phyloP scores from a whole-genome alignment of 345 rosid genomes.

The Salix brachista region DNA sequence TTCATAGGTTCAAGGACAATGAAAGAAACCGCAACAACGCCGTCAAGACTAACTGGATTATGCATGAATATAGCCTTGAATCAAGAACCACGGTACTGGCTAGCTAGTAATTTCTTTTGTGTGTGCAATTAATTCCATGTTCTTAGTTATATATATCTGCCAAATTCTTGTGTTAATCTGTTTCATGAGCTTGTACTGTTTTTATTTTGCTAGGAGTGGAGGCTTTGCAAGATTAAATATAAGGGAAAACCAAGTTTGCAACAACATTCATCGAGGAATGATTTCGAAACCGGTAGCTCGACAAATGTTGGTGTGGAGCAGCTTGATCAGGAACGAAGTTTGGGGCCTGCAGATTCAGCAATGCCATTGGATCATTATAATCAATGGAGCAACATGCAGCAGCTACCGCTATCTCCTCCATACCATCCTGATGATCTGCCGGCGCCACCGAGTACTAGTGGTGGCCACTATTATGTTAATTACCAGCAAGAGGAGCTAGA shows the following conservation, averaged over 20 bases:
- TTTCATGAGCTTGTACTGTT: neutral
- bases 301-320: neutral
- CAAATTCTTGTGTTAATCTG: neutral
- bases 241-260: constrained; percentile 18
- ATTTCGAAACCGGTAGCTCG: neutral
- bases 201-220: constrained; percentile 8
- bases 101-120: neutral
- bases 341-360: neutral
- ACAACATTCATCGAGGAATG: neutral
- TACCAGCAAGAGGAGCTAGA: neutral
- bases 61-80: constrained; percentile 23
- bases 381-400: neutral
- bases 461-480: neutral
- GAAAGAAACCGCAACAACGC: constrained; percentile 23
- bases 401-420: neutral
- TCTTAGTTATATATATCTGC: neutral
- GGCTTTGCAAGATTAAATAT: constrained; percentile 17
- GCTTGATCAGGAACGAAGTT: neutral
- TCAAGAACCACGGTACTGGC: constrained; percentile 14
- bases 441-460: too few relatives aligned
- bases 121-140: neutral
- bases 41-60: constrained; percentile 33
- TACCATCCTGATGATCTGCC: neutral
- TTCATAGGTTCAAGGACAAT: constrained; percentile 27
- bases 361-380: neutral